phyloP scores from a whole-genome alignment of 306 rosid species.

The Ceratonia siliqua region DNA sequence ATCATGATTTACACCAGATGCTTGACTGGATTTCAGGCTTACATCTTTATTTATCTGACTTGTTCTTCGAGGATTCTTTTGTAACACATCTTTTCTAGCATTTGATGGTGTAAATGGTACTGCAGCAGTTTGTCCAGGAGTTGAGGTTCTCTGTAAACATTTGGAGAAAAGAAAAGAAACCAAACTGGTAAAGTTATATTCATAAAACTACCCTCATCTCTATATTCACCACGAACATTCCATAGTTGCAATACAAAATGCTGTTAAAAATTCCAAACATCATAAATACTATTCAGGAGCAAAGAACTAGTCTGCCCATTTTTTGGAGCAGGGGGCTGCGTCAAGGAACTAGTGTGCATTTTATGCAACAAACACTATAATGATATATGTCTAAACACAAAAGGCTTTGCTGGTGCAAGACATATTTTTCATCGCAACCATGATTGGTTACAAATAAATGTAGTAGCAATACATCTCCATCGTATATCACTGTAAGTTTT shows the following conservation, averaged over 20 bases:
- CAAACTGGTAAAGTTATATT: conserved; percentile 7
- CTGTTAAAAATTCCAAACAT: not conserved
- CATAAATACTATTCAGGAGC: not conserved
- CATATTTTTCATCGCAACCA: not conserved
- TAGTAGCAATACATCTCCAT: not conserved
- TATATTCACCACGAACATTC: not conserved
- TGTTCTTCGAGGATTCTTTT: conserved; percentile 43
- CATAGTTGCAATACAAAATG: conserved; percentile 1
- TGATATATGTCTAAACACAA: not conserved
- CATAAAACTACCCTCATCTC: conserved; percentile 3
- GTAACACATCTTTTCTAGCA: conserved; percentile 50
- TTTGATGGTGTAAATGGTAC: conserved; percentile 42
- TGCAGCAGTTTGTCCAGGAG: conserved; percentile 50
- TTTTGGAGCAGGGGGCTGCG: too few relatives aligned
- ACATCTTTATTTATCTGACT: conserved; percentile 53
- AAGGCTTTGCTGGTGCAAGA: not conserved
- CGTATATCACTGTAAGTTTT: not conserved
- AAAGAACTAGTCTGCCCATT: not conserved
- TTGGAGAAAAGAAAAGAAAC: conserved; percentile 16
- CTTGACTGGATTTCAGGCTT: conserved; percentile 59
- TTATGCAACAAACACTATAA: not conserved
- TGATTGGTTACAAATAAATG: not conserved
- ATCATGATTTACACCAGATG: conserved; percentile 57
- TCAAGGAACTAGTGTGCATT: not conserved
- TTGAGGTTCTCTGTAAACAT: conserved; percentile 55